A percentile compares a stretch with the other conserved stretches of the same genome.
Evolutionary conservation across 306 rosid species (phyloP).

Genomic region (Gastrolobium bilobum): DNA sequence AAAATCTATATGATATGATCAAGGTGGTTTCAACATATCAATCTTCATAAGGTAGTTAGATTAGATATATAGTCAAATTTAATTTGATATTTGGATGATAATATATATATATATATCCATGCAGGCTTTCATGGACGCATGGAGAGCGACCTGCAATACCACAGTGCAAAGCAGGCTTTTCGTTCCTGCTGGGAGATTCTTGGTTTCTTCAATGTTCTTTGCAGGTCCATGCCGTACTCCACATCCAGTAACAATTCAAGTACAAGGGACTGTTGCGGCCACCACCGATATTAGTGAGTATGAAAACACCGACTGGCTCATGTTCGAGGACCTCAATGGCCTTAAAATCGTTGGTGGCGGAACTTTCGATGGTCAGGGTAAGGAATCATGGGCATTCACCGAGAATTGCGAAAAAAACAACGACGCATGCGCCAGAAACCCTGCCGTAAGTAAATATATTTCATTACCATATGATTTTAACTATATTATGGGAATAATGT

Average conservation of each 20-base stretch:
- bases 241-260: conserved; percentile 63
- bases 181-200: conserved; percentile 67
- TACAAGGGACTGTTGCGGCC: conserved; percentile 68
- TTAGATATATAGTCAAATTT: too few relatives aligned
- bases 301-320: conserved; percentile 64
- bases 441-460: conserved; percentile 62
- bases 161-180: conserved; percentile 54
- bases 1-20: too few relatives aligned
- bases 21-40: too few relatives aligned
- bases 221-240: conserved; percentile 71
- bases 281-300: conserved; percentile 58
- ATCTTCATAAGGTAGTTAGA: too few relatives aligned
- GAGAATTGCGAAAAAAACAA: conserved; percentile 47
- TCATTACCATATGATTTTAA: not conserved
- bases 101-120: not conserved
- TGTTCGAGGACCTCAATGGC: conserved; percentile 60
- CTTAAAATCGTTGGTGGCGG: conserved; percentile 73
- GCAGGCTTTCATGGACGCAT: conserved; percentile 76
- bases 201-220: conserved; percentile 60
- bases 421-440: conserved; percentile 52
- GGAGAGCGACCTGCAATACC: conserved; percentile 66
- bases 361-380: conserved; percentile 77
- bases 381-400: conserved; percentile 55
- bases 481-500: too few relatives aligned
- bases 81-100: not conserved